phyloP scores from a whole-genome alignment of 768 basidiomycete genomes.

The Plicaturopsis crispa region DNA sequence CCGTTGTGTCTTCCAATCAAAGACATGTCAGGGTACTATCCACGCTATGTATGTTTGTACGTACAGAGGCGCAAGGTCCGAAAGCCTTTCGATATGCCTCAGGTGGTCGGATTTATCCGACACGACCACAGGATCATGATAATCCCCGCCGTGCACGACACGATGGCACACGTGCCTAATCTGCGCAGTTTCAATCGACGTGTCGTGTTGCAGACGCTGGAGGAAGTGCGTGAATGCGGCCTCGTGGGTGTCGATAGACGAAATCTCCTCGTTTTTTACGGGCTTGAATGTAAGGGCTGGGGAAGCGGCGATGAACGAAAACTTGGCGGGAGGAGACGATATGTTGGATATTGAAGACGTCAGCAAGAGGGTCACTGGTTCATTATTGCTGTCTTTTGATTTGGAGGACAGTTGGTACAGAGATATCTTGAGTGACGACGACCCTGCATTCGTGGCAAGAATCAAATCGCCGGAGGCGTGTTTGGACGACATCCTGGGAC shows the following conservation, averaged over 20 bases:
- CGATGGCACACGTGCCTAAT: slow-evolving; percentile 63
- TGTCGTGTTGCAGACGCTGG: slow-evolving; percentile 31
- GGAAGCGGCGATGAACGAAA: slow-evolving; percentile 30
- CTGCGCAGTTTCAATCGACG: slow-evolving; percentile 30
- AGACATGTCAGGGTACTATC: no score
- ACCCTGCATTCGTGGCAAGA: slow-evolving; percentile 73
- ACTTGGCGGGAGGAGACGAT: slow-evolving; percentile 43
- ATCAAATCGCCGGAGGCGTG: slow-evolving; percentile 25
- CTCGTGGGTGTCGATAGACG: slow-evolving; percentile 46
- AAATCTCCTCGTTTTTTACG: slow-evolving; percentile 28
- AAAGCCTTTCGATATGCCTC: slow-evolving; percentile 69
- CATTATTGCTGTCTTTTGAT: slow-evolving; percentile 16
- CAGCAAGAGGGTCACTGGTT: slow-evolving; percentile 35
- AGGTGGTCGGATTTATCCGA: slow-evolving; percentile 58
- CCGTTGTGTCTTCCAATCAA: slow-evolving; percentile 62
- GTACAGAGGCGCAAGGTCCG: slow-evolving; percentile 75
- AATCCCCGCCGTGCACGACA: slow-evolving; percentile 85
- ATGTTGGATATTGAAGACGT: slow-evolving; percentile 52
- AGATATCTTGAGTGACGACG: slow-evolving; percentile 80
- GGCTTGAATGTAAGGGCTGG: slow-evolving; percentile 18
- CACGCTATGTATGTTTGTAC: slow-evolving; percentile 21
- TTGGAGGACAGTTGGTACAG: slow-evolving; percentile 37
- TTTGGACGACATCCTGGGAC: background rate
- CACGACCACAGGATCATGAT: slow-evolving; percentile 62
- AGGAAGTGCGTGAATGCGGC: slow-evolving; percentile 61